Percentiles rank a stretch among this genome's conserved stretches.
Evolutionary conservation across 805 yeast species (phyloP).

Genomic region (Cyberlindnera xishuangbannaensis): DNA sequence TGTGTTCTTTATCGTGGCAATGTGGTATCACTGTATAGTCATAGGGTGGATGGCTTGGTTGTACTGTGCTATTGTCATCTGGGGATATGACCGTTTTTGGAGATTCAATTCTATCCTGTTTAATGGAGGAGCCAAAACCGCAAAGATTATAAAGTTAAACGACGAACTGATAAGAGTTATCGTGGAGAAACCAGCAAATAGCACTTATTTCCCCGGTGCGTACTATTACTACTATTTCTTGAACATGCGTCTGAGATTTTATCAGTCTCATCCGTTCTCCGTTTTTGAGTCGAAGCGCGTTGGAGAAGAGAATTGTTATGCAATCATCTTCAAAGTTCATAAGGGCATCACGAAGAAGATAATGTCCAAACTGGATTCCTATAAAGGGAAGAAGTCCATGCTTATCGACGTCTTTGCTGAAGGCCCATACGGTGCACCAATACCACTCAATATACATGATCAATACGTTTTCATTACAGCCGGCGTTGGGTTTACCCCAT

Average conservation of each 20-base stretch:
- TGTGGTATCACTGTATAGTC: slow-evolving; percentile 56
- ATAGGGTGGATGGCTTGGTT: slow-evolving; percentile 46
- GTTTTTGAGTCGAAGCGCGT: slow-evolving; percentile 36
- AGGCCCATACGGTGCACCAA: slow-evolving; percentile 56
- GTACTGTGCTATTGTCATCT: slow-evolving; percentile 53
- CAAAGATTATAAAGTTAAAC: slow-evolving; percentile 28
- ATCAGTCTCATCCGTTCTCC: slow-evolving; percentile 72
- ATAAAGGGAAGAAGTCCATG: slow-evolving; percentile 26
- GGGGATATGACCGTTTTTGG: slow-evolving; percentile 62
- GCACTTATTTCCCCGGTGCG: slow-evolving; percentile 42
- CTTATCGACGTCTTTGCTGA: slow-evolving; percentile 40
- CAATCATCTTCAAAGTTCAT: slow-evolving; percentile 43
- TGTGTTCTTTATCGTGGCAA: slow-evolving; percentile 43
- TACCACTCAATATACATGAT: slow-evolving; percentile 34
- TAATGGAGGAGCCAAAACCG: slow-evolving; percentile 56
- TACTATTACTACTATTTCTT: slow-evolving; percentile 54
- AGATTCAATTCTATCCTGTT: slow-evolving; percentile 48
- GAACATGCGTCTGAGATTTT: slow-evolving; percentile 35
- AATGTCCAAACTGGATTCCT: slow-evolving; percentile 25
- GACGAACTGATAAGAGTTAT: slow-evolving; percentile 36
- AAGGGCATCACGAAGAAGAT: slow-evolving; percentile 50
- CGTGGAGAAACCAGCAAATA: slow-evolving; percentile 42
- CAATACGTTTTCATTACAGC: slow-evolving; percentile 39
- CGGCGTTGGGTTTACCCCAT: slow-evolving; percentile 49
- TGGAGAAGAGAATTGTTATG: slow-evolving; percentile 26